Evolutionary conservation across 169 alveolate genomes (phyloP).

Genomic region (Plasmodium fragile): DNA sequence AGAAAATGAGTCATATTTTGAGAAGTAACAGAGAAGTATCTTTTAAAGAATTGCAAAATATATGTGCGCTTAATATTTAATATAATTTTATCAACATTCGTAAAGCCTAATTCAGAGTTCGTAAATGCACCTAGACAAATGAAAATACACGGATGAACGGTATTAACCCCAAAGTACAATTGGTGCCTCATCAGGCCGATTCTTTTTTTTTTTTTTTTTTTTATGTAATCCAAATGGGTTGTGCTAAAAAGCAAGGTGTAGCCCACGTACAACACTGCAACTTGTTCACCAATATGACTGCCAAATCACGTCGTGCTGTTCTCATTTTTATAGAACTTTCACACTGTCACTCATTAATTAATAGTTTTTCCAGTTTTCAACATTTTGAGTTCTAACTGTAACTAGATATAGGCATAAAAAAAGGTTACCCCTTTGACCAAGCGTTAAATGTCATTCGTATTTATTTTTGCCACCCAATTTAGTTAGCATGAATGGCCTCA

Average conservation of each 20-base stretch:
- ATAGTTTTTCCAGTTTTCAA: not conserved
- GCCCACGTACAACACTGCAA: not conserved
- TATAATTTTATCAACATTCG: not conserved
- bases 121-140: slow-evolving; percentile 5
- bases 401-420: not conserved
- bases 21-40: not conserved
- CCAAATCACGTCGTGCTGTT: not conserved
- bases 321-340: not conserved
- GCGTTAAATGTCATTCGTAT: not conserved
- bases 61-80: not conserved
- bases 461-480: not conserved
- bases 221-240: not conserved
- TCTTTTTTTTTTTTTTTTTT: not conserved
- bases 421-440: not conserved
- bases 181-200: not conserved
- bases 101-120: not conserved
- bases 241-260: not conserved
- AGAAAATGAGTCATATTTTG: not conserved
- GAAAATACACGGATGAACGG: not conserved
- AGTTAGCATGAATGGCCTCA: not conserved
- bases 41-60: not conserved
- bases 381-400: not conserved
- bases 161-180: not conserved
- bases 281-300: not conserved
- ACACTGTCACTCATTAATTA: not conserved